A percentile compares a stretch with the other conserved stretches of the same genome.
Conservation (phyloP, 129 eudicot genomes). For the Artemisia tridentata region DNA sequence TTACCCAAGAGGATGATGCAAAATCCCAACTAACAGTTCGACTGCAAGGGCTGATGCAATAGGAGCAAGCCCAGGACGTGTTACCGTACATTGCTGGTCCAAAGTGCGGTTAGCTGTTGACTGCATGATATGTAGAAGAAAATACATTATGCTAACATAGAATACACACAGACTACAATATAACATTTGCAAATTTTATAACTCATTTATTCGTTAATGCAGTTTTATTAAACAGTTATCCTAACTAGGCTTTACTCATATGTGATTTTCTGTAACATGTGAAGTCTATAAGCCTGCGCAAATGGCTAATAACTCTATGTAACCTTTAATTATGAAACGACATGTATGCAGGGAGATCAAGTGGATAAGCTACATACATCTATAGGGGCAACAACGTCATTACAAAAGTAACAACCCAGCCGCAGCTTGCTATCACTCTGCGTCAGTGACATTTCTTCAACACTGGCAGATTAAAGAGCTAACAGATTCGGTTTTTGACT, state of each 20-base stretch:
- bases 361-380: slow-evolving; percentile 49
- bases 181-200: too few species aligned
- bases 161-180: neutral
- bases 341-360: neutral
- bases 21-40: slow-evolving; percentile 77
- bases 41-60: slow-evolving; percentile 96
- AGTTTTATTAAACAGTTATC: too few species aligned
- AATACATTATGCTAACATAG: neutral
- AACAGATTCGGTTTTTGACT: slow-evolving; percentile 27
- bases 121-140: slow-evolving; percentile 37
- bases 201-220: neutral
- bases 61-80: slow-evolving; percentile 99
- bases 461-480: slow-evolving; percentile 39
- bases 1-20: slow-evolving; percentile 95
- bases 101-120: slow-evolving; percentile 94
- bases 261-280: too few species aligned
- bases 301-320: neutral
- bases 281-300: neutral
- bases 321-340: neutral
- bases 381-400: slow-evolving; percentile 92
- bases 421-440: slow-evolving; percentile 38
- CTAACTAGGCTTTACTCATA: neutral
- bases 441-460: slow-evolving; percentile 40
- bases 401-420: slow-evolving; percentile 94
- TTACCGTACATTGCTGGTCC: slow-evolving; percentile 97